Conservation (phyloP, 78 protist species). For the Isochrysis galbana region DNA sequence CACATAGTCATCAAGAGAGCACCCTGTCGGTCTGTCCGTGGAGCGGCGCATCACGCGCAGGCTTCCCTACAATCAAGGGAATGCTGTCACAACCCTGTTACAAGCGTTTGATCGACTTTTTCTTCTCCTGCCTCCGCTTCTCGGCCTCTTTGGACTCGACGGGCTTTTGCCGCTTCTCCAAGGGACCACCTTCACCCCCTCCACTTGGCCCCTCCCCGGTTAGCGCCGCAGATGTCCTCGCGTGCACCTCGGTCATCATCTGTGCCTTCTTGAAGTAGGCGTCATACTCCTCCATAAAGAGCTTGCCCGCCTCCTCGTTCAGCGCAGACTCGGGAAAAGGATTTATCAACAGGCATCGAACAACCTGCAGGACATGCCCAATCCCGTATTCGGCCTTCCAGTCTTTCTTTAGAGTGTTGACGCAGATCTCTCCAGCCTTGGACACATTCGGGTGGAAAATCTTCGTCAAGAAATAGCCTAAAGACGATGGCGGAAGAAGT, state of each 20-base stretch:
- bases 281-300: conserved; percentile 89
- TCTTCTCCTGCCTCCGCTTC: conserved; percentile 9
- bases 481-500: not conserved
- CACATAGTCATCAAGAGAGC: too few relatives aligned
- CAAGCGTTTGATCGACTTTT: conserved; percentile 33
- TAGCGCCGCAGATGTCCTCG: not conserved
- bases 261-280: conserved; percentile 81
- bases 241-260: not conserved
- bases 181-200: not conserved
- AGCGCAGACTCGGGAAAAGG: conserved; percentile 98
- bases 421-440: conserved; percentile 94
- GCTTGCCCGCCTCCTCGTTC: conserved; percentile 96
- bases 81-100: too few relatives aligned
- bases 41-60: too few relatives aligned
- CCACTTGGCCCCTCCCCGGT: not conserved
- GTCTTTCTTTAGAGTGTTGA: conserved; percentile 95
- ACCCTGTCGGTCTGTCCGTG: too few relatives aligned
- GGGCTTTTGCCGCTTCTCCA: not conserved
- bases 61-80: too few relatives aligned
- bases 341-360: conserved; percentile 92
- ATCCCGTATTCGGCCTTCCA: conserved; percentile 69
- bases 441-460: conserved; percentile 98
- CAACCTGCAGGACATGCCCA: conserved; percentile 40
- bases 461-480: conserved; percentile 85
- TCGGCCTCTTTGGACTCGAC: not conserved